These are phyloP conservation scores for Fonsecaea pugnacius DNA, from an alignment of 2,329 filamentous ascomycete species.

Conservation along the genomic window DNA sequence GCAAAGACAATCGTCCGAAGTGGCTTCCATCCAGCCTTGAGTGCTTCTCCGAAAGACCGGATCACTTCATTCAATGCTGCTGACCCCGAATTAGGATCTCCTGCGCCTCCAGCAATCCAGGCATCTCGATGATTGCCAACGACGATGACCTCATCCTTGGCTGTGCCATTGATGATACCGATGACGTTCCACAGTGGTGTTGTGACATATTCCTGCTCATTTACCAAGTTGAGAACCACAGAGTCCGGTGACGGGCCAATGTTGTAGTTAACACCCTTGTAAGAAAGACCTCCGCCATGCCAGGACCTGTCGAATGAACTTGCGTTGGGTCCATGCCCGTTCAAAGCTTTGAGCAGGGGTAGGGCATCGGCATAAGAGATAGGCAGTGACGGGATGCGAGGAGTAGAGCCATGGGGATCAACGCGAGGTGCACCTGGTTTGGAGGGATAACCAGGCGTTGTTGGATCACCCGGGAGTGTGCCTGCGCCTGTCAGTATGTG, in stretches of 20 bases:
- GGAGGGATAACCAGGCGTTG: constrained; percentile 90
- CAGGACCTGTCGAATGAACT: constrained; percentile 74
- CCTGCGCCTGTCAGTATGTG: constrained; percentile 46
- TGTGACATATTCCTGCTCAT: constrained; percentile 79
- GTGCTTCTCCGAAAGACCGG: constrained; percentile 71
- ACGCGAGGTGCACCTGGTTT: constrained; percentile 83
- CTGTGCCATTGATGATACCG: constrained; percentile 80
- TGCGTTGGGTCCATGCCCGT: constrained; percentile 81
- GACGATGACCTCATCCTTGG: constrained; percentile 82
- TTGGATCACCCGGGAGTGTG: constrained; percentile 72
- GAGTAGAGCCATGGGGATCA: constrained; percentile 70
- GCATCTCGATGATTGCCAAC: constrained; percentile 92
- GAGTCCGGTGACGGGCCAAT: constrained; percentile 76
- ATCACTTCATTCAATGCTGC: constrained; percentile 79
- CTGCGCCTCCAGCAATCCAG: constrained; percentile 84
- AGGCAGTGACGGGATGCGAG: constrained; percentile 86
- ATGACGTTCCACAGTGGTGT: constrained; percentile 91
- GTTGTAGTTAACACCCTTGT: constrained; percentile 83
- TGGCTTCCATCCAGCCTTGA: constrained; percentile 78
- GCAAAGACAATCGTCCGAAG: constrained; percentile 89
- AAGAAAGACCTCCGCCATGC: constrained; percentile 72
- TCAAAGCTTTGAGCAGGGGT: constrained; percentile 85
- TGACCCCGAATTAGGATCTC: constrained; percentile 81
- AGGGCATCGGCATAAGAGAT: constrained; percentile 87
- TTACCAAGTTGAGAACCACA: constrained; percentile 73